Base-by-base conservation (phyloP, 2,329 filamentous ascomycete genomes). In the Diaporthe amygdali region DNA sequence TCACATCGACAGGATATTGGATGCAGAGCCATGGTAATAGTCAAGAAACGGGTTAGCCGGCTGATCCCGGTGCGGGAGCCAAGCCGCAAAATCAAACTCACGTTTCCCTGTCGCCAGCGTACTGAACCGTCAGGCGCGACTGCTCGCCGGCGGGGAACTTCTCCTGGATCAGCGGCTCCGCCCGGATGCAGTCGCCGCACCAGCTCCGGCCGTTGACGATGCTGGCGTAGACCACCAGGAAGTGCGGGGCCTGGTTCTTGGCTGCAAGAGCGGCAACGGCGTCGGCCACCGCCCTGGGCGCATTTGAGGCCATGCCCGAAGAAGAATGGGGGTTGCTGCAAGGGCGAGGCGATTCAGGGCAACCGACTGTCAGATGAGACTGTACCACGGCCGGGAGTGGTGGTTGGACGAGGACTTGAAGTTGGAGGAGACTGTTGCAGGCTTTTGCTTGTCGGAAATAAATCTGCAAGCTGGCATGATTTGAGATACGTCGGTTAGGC, bases 141-240 rank as follows among this genome's bases (percentile, higher is more conserved):
- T 74, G 55, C 27, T 71, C 74, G 22, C 66, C 63, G 10, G 66
- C 68, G 0, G 64, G 73, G 68, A 77, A 78, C 32, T 76, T 75
- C 17, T 66, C 72, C 51, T 75, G 72, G 15, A 78, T 49, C 41
- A 77, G 70, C 10, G 76, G 56, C 59, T 78, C 77, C 6, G 77
- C 76, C n/a, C 59, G 69, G 8, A 73, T 66, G 72, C 76, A 77
- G 61, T 78, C 77, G 20, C 75, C 74, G 64, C 77, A 78, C 77
- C 77, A 78, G 34, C 72, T 75, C 41, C 67, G 71, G 1, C 76
- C 75, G 25, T 74, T 72, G 25, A 68, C 55, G 20, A 75, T 69
- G n/a, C 72, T 75, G 25, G 76, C 76, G 49, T 77, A 78, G 49
- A 78, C 69, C 14, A 77, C 69, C 7, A 77, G 44, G 56, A 75